phyloP scores from a whole-genome alignment of 2,329 filamentous ascomycete genomes.

The Cercospora canescens region DNA sequence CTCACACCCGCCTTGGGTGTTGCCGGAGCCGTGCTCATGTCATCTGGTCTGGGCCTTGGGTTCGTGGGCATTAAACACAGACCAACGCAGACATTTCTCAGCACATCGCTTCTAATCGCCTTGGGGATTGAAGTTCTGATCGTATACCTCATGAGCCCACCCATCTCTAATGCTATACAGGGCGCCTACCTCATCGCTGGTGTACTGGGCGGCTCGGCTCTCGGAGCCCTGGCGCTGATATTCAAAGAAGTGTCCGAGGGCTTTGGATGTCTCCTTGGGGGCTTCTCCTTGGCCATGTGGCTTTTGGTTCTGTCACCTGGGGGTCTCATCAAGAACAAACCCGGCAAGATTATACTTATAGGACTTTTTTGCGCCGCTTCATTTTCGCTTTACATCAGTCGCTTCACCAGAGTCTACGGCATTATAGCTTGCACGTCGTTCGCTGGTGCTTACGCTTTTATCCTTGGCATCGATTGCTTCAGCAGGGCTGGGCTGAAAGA shows the following conservation, averaged over 20 bases:
- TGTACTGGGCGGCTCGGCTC: constrained; percentile 68
- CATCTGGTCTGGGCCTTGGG: constrained; percentile 68
- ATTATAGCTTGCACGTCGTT: constrained; percentile 78
- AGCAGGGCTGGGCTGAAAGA: constrained; percentile 89
- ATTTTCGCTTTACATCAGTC: constrained; percentile 77
- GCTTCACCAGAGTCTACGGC: constrained; percentile 74
- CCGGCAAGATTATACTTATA: constrained; percentile 73
- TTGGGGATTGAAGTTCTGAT: constrained; percentile 78
- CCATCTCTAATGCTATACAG: constrained; percentile 73
- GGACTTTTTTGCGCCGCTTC: constrained; percentile 65
- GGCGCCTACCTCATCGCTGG: constrained; percentile 83
- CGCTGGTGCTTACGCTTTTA: constrained; percentile 72
- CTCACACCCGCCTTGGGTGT: constrained; percentile 82
- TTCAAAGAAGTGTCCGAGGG: constrained; percentile 84
- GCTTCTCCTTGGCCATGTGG: constrained; percentile 90
- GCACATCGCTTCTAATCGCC: constrained; percentile 70
- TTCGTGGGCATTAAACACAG: constrained; percentile 81
- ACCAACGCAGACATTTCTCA: constrained; percentile 76
- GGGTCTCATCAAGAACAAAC: constrained; percentile 65
- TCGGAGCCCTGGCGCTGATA: constrained; percentile 72
- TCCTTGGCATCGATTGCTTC: constrained; percentile 89
- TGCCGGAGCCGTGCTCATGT: constrained; percentile 72
- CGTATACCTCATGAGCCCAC: constrained; percentile 81
- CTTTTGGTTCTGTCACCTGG: constrained; percentile 74
- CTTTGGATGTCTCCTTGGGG: constrained; percentile 82